These are phyloP conservation scores for Neofusicoccum cordaticola DNA, from an alignment of 2,329 filamentous ascomycete genomes.

Conservation along the genomic window DNA sequence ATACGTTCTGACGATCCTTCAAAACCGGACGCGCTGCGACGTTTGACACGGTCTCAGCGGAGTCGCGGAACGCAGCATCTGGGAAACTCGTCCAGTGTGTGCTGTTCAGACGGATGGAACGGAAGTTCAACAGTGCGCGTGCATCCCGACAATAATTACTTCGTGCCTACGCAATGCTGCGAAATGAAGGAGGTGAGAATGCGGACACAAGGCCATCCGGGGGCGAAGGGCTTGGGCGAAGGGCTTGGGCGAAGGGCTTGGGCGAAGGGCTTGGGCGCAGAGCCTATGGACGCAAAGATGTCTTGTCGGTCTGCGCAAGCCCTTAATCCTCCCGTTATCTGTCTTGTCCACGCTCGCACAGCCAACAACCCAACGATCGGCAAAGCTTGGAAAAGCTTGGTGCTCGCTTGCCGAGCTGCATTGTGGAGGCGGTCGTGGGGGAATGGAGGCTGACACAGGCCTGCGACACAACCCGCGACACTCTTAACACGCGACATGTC, in stretches of 20 bases:
- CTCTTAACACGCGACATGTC: constrained; percentile 11
- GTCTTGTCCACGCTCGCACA: neutral
- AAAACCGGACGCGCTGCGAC: no score
- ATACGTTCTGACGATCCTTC: no score
- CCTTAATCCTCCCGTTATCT: neutral
- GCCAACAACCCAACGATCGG: neutral
- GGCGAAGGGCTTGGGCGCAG: neutral
- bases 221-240: neutral
- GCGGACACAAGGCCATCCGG: neutral
- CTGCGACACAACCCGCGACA: constrained; percentile 16
- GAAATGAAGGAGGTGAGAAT: neutral
- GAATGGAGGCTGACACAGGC: constrained; percentile 11
- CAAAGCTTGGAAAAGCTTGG: constrained; percentile 11
- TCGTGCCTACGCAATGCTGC: neutral
- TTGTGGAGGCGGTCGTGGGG: constrained; percentile 1
- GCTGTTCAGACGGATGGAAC: neutral
- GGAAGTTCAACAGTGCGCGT: neutral
- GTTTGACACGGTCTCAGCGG: no score
- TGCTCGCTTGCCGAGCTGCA: neutral
- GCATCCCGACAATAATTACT: neutral
- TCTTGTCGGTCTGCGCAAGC: neutral
- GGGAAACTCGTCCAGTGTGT: neutral
- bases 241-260: neutral
- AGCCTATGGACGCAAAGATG: neutral
- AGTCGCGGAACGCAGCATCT: neutral